Evolutionary conservation across 1,284 basidiomycete genomes (phyloP).

Genomic region (Puccinia brachypodii): DNA sequence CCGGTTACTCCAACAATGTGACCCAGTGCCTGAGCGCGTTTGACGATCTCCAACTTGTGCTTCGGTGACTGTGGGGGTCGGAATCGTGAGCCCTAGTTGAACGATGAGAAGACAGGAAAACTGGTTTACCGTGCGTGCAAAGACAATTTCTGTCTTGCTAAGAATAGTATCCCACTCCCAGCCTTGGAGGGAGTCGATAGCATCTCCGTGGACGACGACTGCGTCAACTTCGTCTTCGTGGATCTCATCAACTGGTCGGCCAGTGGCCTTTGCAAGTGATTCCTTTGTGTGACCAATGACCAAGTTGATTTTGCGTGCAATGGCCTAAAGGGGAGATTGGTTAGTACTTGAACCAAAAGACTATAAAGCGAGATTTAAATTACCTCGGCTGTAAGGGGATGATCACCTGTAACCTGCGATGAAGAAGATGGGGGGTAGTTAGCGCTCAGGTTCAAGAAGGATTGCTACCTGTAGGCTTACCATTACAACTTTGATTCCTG

Average conservation of each 20-base stretch:
- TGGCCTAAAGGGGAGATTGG: constrained; percentile 57
- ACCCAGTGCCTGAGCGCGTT: constrained; percentile 68
- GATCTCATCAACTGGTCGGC: constrained; percentile 63
- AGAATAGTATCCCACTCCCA: constrained; percentile 63
- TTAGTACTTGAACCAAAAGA: not conserved
- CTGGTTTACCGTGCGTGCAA: constrained; percentile 63
- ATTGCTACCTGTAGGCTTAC: constrained; percentile 61
- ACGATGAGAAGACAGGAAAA: not conserved
- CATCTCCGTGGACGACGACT: constrained; percentile 68
- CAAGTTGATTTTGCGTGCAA: constrained; percentile 68
- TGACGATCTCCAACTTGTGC: constrained; percentile 71
- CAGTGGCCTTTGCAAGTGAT: constrained; percentile 64
- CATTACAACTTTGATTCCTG: constrained; percentile 73
- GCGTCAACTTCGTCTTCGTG: constrained; percentile 69
- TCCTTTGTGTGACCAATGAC: constrained; percentile 65
- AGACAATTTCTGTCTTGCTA: constrained; percentile 68
- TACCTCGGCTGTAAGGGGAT: constrained; percentile 63
- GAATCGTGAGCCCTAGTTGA: not conserved
- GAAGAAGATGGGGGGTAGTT: not conserved
- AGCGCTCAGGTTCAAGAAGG: not conserved
- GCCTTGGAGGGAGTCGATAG: constrained; percentile 60
- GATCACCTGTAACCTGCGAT: constrained; percentile 59
- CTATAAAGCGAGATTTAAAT: not conserved
- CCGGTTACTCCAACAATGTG: constrained; percentile 70
- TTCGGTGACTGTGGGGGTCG: constrained; percentile 62